Conservation (phyloP, 371 early-diverging fungal genomes). For the Neoconidiobolus thromboides region DNA sequence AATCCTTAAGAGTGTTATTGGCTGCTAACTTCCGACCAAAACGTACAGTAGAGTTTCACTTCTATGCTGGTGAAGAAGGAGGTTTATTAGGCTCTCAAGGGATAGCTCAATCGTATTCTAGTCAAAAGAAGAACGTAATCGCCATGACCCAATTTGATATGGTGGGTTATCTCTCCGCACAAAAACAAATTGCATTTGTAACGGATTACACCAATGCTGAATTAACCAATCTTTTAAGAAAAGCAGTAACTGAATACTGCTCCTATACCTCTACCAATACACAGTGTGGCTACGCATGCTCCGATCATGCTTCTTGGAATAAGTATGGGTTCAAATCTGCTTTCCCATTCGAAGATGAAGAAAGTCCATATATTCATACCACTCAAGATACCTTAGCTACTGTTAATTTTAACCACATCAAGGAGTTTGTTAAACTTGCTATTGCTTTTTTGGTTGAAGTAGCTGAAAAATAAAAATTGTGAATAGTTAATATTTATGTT, state of each 20-base stretch:
- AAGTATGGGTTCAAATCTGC: constrained; percentile 67
- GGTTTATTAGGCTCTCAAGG: constrained; percentile 79
- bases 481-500: no score
- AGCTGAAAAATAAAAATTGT: neutral
- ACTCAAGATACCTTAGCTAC: constrained; percentile 43
- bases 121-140: constrained; percentile 29
- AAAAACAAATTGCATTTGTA: constrained; percentile 57
- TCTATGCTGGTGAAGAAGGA: constrained; percentile 79
- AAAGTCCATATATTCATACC: constrained; percentile 43
- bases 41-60: constrained; percentile 86
- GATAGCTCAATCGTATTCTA: constrained; percentile 48
- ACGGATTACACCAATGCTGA: constrained; percentile 61
- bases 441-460: constrained; percentile 5
- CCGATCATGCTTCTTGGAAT: constrained; percentile 86
- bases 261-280: constrained; percentile 1
- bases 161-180: constrained; percentile 57
- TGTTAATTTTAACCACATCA: constrained; percentile 63
- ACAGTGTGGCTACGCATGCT: constrained; percentile 15
- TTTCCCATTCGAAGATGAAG: constrained; percentile 52
- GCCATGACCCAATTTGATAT: constrained; percentile 64
- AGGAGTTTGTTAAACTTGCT: constrained; percentile 3
- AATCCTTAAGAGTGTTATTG: constrained; percentile 54
- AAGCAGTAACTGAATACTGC: constrained; percentile 6
- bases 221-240: constrained; percentile 30
- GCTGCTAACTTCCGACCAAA: constrained; percentile 46